Conservation (phyloP, 257 asterid genomes). For the Ilex aquifolium region DNA sequence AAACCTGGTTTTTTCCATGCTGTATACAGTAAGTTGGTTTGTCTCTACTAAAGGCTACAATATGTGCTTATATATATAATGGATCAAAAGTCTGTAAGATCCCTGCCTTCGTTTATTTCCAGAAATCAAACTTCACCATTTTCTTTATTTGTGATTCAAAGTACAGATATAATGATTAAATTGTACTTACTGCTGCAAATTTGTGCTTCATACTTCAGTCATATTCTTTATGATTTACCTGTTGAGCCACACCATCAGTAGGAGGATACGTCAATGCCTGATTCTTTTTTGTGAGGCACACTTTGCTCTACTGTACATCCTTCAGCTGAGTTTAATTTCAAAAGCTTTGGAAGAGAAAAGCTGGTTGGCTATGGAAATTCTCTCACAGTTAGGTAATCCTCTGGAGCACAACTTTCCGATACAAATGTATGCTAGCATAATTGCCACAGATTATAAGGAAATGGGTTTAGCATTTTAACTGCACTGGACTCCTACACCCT, state of each 20-base stretch:
- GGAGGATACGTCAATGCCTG: slow-evolving; percentile 74
- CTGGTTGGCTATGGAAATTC: slow-evolving; percentile 55
- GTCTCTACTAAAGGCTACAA: neutral
- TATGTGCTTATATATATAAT: too few species aligned
- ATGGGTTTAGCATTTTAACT: too few species aligned
- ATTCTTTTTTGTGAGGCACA: slow-evolving; percentile 96
- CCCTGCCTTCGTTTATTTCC: neutral
- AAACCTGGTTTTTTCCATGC: slow-evolving; percentile 96
- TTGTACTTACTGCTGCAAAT: slow-evolving; percentile 19
- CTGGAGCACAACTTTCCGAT: neutral
- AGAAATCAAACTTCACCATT: slow-evolving; percentile 8
- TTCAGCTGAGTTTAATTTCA: slow-evolving; percentile 81
- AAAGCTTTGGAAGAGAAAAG: slow-evolving; percentile 57
- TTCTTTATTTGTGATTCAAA: neutral
- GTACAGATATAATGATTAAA: too few species aligned
- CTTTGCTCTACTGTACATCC: slow-evolving; percentile 77
- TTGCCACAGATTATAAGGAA: too few species aligned
- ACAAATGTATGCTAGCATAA: too few species aligned
- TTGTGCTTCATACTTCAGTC: slow-evolving; percentile 56
- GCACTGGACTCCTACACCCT: neutral
- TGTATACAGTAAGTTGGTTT: slow-evolving; percentile 65
- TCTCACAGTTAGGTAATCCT: slow-evolving; percentile 73
- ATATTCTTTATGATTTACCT: slow-evolving; percentile 83
- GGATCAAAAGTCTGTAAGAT: too few species aligned
- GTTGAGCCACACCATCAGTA: slow-evolving; percentile 66